phyloP scores from a whole-genome alignment of 2,329 filamentous ascomycete species.

The Botrytis byssoidea region DNA sequence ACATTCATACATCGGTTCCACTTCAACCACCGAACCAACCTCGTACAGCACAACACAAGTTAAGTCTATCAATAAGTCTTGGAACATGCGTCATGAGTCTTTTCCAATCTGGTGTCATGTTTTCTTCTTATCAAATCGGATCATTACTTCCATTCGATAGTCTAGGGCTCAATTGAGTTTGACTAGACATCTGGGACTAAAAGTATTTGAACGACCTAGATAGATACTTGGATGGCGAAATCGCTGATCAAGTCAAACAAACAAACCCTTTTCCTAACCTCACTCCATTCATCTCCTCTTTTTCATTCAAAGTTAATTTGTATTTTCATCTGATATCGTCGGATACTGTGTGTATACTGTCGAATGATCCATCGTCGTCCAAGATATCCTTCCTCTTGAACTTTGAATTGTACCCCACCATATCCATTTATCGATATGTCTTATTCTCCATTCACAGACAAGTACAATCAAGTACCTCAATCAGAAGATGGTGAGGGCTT shows the following conservation, averaged over 20 bases:
- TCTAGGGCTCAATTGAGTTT: background rate
- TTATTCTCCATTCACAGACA: constrained; percentile 21
- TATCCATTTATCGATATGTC: background rate
- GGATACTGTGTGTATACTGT: background rate
- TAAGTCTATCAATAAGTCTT: background rate
- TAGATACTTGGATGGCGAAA: constrained; percentile 13
- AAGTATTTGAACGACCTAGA: background rate
- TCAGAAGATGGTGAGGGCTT: constrained; percentile 21
- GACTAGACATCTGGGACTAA: background rate
- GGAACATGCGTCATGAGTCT: constrained; percentile 8
- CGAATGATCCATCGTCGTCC: background rate
- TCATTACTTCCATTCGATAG: background rate
- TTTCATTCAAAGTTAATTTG: background rate
- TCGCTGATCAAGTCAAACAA: background rate
- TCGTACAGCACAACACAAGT: constrained; percentile 2
- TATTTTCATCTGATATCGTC: background rate
- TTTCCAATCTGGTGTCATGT: background rate
- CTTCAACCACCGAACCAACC: background rate
- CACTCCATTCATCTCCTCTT: background rate
- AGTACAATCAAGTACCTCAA: constrained; percentile 20
- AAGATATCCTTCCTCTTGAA: background rate
- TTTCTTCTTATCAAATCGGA: constrained; percentile 1
- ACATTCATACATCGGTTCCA: background rate
- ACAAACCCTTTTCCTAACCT: constrained; percentile 11
- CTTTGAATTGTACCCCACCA: background rate